Base-by-base conservation (phyloP, 352 stramenopile species). In the Pythium sukuiense region DNA sequence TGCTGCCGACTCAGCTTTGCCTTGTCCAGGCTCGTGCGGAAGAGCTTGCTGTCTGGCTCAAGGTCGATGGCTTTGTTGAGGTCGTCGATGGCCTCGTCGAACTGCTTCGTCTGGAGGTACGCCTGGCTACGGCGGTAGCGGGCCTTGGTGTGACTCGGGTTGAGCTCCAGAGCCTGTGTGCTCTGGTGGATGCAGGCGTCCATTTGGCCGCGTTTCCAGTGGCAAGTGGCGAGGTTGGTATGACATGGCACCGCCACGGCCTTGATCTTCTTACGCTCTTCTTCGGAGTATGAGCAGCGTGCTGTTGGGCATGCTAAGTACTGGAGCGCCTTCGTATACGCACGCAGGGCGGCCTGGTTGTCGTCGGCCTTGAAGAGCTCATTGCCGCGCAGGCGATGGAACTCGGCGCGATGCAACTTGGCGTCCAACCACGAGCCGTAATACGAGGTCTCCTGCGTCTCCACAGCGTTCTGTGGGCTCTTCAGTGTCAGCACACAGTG, bases 91-190 rank as follows among this genome's bases (percentile, higher is more conserved):
- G 82, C 84, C 8, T 80, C 49, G 7, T 83, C 72, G 43, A 88
- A 92, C 52, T 83, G 76, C 55, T 89, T 92, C 24, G 67, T 70
- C 13, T 70, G 61, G 6, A 80, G 46, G 46, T 81, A 83, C 37
- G 81, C 86, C 55, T 93, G 83, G 50, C 83, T 88, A 46, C 84
- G 78, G 30, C 79, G 73, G 68, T 79, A 93, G 12, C 82, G 73
- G 56, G 84, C 83, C 62, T 94, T 94, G 11, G 76, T 63, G 62
- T 89, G 81, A 29, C 49, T 48, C 1, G 76, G 46, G 33, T 89
- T 79, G 16, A 79, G 30, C 29, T 71, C 53, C 26, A 94, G 61
- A 3, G 83, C 84, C 30, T 50, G 66, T 0, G 77, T 80, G 49
- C 77, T 79, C 33, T 89, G 75, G n/a, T 61, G 35, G 32, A 91